Evolutionary conservation across 345 rosid genomes (phyloP).

Genomic region (Camelina sativa): DNA sequence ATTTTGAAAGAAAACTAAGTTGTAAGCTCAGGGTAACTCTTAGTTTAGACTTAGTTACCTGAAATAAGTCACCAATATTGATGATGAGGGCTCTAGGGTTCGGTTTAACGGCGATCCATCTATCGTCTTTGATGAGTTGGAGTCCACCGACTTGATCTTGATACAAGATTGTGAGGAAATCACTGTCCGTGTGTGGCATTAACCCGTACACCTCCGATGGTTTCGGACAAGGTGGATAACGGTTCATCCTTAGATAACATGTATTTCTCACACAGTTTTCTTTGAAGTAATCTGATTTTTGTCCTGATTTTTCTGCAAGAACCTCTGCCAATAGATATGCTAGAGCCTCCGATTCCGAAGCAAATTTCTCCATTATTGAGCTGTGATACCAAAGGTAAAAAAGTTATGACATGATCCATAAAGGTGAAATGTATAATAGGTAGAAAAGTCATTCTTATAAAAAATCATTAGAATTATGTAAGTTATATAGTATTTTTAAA

Average conservation of each 20-base stretch:
- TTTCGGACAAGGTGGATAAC: constrained; percentile 82
- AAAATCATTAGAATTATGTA: too few species aligned
- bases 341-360: constrained; percentile 59
- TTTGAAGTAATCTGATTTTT: constrained; percentile 56
- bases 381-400: constrained; percentile 41
- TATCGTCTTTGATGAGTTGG: constrained; percentile 77
- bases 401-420: neutral
- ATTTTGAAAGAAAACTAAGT: neutral
- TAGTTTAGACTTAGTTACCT: constrained; percentile 48
- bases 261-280: constrained; percentile 74
- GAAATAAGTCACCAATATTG: constrained; percentile 93
- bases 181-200: constrained; percentile 96
- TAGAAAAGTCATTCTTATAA: neutral
- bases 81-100: constrained; percentile 77
- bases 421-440: neutral
- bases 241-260: constrained; percentile 84
- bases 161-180: constrained; percentile 85
- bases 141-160: constrained; percentile 95
- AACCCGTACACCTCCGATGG: constrained; percentile 64
- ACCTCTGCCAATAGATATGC: constrained; percentile 68
- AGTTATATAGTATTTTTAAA: neutral
- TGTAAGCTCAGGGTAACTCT: neutral
- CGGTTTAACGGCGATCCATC: constrained; percentile 89
- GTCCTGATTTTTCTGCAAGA: constrained; percentile 67
- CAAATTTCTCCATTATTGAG: constrained; percentile 70